A percentile compares a stretch with the other conserved stretches of the same genome.
These are phyloP conservation scores for Raffaelea arxii DNA, from an alignment of 2,329 filamentous ascomycete species.

Conservation along the genomic window DNA sequence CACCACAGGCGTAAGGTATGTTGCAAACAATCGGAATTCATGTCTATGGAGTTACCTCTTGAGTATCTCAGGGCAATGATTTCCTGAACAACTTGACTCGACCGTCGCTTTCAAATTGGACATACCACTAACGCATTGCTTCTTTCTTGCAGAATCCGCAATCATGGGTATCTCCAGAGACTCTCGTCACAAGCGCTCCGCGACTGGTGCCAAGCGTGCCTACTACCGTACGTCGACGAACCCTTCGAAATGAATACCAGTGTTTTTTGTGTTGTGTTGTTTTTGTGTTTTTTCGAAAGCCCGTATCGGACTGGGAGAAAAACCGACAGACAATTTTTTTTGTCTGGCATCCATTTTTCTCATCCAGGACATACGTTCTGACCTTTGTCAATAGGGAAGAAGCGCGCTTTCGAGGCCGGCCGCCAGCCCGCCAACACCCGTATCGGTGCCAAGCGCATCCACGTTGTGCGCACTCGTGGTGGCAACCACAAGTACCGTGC, in stretches of 20 bases:
- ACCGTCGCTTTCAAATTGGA: neutral
- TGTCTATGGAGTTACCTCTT: neutral
- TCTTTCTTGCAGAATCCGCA: slow-evolving; percentile 51
- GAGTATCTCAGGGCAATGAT: neutral
- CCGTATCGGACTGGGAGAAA: slow-evolving; percentile 43
- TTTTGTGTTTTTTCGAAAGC: slow-evolving; percentile 43
- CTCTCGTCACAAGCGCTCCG: slow-evolving; percentile 99
- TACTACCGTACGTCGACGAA: slow-evolving; percentile 66
- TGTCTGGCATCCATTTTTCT: slow-evolving; percentile 7
- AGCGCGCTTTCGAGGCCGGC: slow-evolving; percentile 98
- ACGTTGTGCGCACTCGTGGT: slow-evolving; percentile 39
- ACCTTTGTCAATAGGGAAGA: slow-evolving; percentile 75
- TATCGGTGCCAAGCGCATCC: slow-evolving; percentile 61
- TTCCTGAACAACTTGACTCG: neutral
- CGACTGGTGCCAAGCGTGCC: slow-evolving; percentile 95
- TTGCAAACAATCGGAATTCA: neutral
- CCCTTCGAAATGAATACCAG: slow-evolving; percentile 3
- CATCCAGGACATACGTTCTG: slow-evolving; percentile 56
- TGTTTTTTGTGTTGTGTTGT: neutral
- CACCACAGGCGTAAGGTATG: slow-evolving; percentile 13
- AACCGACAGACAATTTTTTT: neutral
- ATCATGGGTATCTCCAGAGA: slow-evolving; percentile 99
- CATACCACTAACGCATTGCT: neutral
- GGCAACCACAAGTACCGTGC: slow-evolving; percentile 99
- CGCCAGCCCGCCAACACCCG: slow-evolving; percentile 99